phyloP scores from a whole-genome alignment of 2,329 filamentous ascomycete species.

The Ophiostoma ulmi region DNA sequence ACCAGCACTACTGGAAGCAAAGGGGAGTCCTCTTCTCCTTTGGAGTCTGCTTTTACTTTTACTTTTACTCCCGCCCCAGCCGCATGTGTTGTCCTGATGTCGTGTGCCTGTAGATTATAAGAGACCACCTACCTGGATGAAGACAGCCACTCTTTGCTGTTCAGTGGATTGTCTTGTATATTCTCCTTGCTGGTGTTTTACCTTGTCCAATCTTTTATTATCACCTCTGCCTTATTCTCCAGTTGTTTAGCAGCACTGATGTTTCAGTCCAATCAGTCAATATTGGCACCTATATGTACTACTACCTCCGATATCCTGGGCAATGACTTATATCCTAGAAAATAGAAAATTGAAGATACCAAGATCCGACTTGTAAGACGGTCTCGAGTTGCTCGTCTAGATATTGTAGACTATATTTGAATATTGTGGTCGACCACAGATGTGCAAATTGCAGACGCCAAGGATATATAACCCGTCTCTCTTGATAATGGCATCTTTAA shows the following conservation, averaged over 20 bases:
- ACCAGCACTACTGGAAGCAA: not conserved
- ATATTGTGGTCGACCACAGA: not conserved
- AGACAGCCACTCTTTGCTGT: not conserved
- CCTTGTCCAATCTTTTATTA: not conserved
- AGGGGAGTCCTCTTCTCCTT: too few relatives aligned
- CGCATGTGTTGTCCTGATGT: too few relatives aligned
- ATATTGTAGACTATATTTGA: not conserved
- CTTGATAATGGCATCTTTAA: not conserved
- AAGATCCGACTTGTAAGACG: not conserved
- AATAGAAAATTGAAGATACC: not conserved
- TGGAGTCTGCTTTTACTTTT: too few relatives aligned
- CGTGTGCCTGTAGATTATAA: too few relatives aligned
- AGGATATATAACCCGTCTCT: not conserved
- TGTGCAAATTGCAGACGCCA: conserved; percentile 8
- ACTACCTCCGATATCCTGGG: not conserved
- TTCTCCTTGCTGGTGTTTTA: not conserved
- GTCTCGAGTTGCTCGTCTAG: not conserved
- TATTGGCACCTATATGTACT: not conserved
- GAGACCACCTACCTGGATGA: not conserved
- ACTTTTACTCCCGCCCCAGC: too few relatives aligned
- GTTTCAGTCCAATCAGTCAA: not conserved
- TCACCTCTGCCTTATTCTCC: not conserved
- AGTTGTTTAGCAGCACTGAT: not conserved
- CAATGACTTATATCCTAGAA: not conserved
- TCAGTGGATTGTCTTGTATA: not conserved